Evolutionary conservation across 2,329 filamentous ascomycete genomes (phyloP), one percentile per base, ranked within the genome.

Genomic region (Pseudogymnoascus destructans): DNA sequence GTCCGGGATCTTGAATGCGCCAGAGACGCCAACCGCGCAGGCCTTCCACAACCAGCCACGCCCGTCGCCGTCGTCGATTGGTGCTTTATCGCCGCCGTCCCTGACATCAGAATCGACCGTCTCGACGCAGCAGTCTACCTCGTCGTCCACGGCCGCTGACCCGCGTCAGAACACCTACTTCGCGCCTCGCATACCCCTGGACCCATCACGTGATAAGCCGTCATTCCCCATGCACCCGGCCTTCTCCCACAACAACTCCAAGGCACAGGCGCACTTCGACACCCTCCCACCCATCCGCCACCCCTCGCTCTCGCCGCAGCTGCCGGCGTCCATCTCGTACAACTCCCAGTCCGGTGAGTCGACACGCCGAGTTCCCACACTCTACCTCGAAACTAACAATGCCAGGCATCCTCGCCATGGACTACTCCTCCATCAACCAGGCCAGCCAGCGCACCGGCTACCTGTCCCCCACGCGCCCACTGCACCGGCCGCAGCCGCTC

Each of bases 181-280:
- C 30, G 62, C 61, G 4, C 67, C 67, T 35, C 64, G 64, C 5
- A 69, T 67, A 10, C 67, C 67, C 1, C 57, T 70, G 52, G 68
- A 70, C 30, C 64, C 67, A 2, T 59, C 64, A 23, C 42, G 66
- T 3, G 67, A 69, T 13, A 62, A 67, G 35, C 46, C 66, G 35
- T 59, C 68, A 7, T 63, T 64, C 64, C 68, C 3, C 64, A 67
- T 8, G 42, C 65, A 40, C 23, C 40, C 27, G 5, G 36, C n/a
- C 35, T 40, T 25, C n/a, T 15, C 13, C 3, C 23, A 11, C 27
- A 30, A 27, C 25, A 9, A 8, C 33, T 52, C 21, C 23, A 58
- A 21, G 30, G 38, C 9, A 2, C 15, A 9, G 17, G 9, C n/a
- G 23, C 60, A 42, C 10, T 66, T 62, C 38, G 68, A 70, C 5